Evolutionary conservation across 495 filamentous ascomycete species (phyloP), one percentile per base, ranked within the genome.

Genomic region (Chlorociboria aeruginascens): DNA sequence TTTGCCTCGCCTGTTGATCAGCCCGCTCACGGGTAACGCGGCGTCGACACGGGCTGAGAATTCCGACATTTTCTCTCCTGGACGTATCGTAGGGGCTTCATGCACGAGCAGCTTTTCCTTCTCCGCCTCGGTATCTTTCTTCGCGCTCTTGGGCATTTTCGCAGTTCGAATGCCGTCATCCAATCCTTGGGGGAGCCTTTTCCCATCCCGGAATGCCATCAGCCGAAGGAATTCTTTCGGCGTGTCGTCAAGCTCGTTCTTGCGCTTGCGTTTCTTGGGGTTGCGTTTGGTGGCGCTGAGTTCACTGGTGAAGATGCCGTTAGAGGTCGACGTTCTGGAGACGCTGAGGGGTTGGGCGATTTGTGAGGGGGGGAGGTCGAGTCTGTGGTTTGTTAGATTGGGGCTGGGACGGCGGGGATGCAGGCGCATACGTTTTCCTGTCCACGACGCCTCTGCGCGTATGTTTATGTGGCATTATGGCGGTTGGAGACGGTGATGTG

Each of bases 21-120:
- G 65, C 0, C 71, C 74, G 13, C 77, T 66, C 8, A 98, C 61
- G 0, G 92, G 92, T 17, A 98, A 66, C 2, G 85, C 82, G 28
- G 85, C 83, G 57, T 97, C 82, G 7, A 98, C 92, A 6, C 92
- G 79, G 34, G 85, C 81, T 2, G 77, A 67, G 61, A 94, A 98
- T 47, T 92, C 85, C 1, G 78, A 78, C 49, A 98, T 68, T 25
- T 74, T 72, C 64, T 98, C 92, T 14, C 85, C 84, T 0, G 89
- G 87, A 9, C 76, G 69, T 43, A 98, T 95, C 40, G 72, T 85
- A 6, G 77, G 83, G 1, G 75, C 52, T 7, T 65, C 60, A 1
- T 45, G 40, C 10, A 50, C 35, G 8, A 46, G 2, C 20, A 4
- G 33, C 11, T 45, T 38, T 31, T 52, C 51, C 1, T 35, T 38